phyloP scores from a whole-genome alignment of 768 basidiomycete genomes.

The Baorangia bicolor region DNA sequence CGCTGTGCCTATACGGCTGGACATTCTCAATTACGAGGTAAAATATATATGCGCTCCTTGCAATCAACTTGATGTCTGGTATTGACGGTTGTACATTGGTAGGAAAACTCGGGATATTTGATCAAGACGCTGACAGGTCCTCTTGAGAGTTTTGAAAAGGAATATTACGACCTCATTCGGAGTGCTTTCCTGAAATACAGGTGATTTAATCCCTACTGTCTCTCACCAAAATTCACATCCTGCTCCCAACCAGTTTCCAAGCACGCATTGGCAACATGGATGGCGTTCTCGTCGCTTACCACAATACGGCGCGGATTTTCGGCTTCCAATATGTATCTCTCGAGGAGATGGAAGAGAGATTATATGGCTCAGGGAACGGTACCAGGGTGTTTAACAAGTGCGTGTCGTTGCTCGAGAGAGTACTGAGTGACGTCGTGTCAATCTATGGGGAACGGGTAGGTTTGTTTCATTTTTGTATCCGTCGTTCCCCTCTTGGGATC shows the following conservation, averaged over 20 bases:
- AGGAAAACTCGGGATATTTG: slow-evolving; percentile 81
- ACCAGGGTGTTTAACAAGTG: slow-evolving; percentile 75
- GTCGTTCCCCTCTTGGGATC: not conserved
- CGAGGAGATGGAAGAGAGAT: slow-evolving; percentile 79
- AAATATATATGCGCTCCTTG: not conserved
- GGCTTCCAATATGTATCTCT: slow-evolving; percentile 94
- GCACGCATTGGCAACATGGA: slow-evolving; percentile 97
- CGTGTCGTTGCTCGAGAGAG: slow-evolving; percentile 63
- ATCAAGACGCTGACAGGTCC: slow-evolving; percentile 63
- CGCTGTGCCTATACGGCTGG: slow-evolving; percentile 77
- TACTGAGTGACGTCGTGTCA: slow-evolving; percentile 55
- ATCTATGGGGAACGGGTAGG: slow-evolving; percentile 69
- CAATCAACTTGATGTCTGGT: not conserved
- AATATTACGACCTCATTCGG: slow-evolving; percentile 93
- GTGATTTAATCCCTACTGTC: slow-evolving; percentile 37
- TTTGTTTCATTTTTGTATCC: not conserved
- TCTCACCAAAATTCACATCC: not conserved
- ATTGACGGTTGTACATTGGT: not conserved
- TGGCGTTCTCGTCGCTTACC: slow-evolving; percentile 85
- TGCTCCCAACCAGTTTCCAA: slow-evolving; percentile 66
- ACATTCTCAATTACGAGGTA: slow-evolving; percentile 80
- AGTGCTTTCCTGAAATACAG: slow-evolving; percentile 94
- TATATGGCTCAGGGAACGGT: slow-evolving; percentile 64
- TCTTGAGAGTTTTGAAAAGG: slow-evolving; percentile 82
- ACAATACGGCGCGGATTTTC: slow-evolving; percentile 83